phyloP scores from a whole-genome alignment of 2,329 filamentous ascomycete genomes.

The Aureobasidium uvarum region DNA sequence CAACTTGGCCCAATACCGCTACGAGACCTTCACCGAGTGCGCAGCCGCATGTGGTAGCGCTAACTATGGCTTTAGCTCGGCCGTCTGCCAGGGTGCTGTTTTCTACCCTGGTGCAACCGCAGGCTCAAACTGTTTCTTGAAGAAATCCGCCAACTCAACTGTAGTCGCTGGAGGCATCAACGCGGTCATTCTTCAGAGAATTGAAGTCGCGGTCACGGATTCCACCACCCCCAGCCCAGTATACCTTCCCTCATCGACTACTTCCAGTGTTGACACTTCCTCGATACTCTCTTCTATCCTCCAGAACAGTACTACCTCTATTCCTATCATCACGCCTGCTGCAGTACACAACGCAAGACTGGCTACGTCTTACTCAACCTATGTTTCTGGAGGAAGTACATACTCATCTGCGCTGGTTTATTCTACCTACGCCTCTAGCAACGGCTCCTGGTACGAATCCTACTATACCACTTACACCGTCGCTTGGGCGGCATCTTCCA shows the following conservation, averaged over 20 bases:
- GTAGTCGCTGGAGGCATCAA: constrained; percentile 34
- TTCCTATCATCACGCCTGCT: constrained; percentile 35
- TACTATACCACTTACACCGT: constrained; percentile 36
- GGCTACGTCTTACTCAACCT: constrained; percentile 34
- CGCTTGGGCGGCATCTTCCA: constrained; percentile 35
- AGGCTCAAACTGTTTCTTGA: constrained; percentile 38
- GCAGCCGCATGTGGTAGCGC: constrained; percentile 38
- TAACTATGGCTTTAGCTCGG: constrained; percentile 34
- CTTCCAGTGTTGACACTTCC: constrained; percentile 29
- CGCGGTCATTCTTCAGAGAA: constrained; percentile 35
- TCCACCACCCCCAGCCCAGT: constrained; percentile 34
- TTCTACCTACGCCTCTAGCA: constrained; percentile 33
- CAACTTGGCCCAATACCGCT: constrained; percentile 33
- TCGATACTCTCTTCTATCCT: constrained; percentile 34
- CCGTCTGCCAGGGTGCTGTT: constrained; percentile 37
- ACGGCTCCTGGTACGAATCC: constrained; percentile 35
- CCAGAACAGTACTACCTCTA: constrained; percentile 34
- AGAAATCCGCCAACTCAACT: constrained; percentile 32
- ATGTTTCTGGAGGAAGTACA: constrained; percentile 35
- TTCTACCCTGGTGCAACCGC: constrained; percentile 33
- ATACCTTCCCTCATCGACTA: constrained; percentile 29
- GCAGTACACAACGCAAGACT: constrained; percentile 29
- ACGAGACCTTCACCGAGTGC: constrained; percentile 37
- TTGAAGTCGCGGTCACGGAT: constrained; percentile 33
- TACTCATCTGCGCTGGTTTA: constrained; percentile 36